These are phyloP conservation scores for Cryptosporidium ryanae DNA, from an alignment of 169 alveolate species.

Conservation along the genomic window DNA sequence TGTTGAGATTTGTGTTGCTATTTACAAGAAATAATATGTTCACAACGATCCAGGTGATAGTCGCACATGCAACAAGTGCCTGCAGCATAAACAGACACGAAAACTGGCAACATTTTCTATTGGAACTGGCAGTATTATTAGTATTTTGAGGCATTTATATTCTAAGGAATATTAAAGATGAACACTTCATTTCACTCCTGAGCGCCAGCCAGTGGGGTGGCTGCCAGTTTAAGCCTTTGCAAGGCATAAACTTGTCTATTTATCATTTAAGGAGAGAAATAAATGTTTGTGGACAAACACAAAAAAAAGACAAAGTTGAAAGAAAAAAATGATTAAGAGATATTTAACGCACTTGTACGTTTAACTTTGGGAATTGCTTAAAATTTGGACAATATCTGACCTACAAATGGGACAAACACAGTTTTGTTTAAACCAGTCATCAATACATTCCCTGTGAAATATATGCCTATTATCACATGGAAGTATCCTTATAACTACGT, in stretches of 20 bases:
- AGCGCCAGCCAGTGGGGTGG: constrained; percentile 40
- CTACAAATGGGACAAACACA: constrained; percentile 74
- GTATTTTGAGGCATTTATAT: constrained; percentile 17
- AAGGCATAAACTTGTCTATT: no score
- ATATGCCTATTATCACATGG: constrained; percentile 68
- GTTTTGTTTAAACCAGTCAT: constrained; percentile 71
- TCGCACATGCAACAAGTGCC: constrained; percentile 40
- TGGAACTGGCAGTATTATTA: not conserved
- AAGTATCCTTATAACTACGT: constrained; percentile 38
- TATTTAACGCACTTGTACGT: not conserved
- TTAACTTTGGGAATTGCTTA: constrained; percentile 19
- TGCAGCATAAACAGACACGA: constrained; percentile 45
- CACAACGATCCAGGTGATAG: constrained; percentile 53
- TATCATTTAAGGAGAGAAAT: not conserved
- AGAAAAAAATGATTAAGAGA: not conserved
- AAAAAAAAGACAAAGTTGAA: not conserved
- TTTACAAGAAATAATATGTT: constrained; percentile 47
- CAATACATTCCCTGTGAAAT: constrained; percentile 63
- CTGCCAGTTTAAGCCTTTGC: no score
- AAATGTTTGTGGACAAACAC: not conserved
- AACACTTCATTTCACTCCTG: not conserved
- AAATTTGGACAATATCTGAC: constrained; percentile 43
- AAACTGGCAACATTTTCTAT: constrained; percentile 24
- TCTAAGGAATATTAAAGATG: not conserved
- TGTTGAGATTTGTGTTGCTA: constrained; percentile 14